Base-by-base conservation (phyloP, 768 basidiomycete genomes). In the Xanthoconium purpureum region DNA sequence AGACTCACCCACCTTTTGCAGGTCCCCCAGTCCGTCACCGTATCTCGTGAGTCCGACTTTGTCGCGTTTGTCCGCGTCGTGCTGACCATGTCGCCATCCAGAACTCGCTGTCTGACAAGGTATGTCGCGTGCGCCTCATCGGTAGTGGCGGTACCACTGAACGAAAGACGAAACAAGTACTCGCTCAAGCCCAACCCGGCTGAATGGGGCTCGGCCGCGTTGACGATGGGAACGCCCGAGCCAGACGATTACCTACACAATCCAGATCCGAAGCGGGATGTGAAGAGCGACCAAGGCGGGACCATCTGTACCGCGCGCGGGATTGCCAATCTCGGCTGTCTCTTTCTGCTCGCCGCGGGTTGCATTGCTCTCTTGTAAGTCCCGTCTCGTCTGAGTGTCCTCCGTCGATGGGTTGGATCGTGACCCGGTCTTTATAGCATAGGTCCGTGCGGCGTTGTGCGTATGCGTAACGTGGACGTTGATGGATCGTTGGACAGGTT, bases 171-270 rank as follows among this genome's bases (percentile, higher is more conserved):
- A 28, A 7, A 2, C 35, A 47, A 80, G 78, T 80, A 70, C 64
- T 63, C 73, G 9, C 65, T 80, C 55, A 61, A 68, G 9, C 63
- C 76, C 5, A 69, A 78, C 54, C 80, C 82, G 20, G 77, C 80
- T 1, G 75, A 75, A 29, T 73, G 80, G 75, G 84, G 83, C 68
- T 72, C 78, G 5, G 64, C 73, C 37, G 74, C 80, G 3, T 65
- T 82, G n/a, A 61, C 63, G 30, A 65, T 79, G 58, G 74, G 75
- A 39, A 64, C 63, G 0, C 75, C 77, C n/a, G 86, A 88, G 52
- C 75, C 79, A 0, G 86, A 88, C 58, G 87, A 88, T 63, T 71
- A 77, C 48, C 75, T 88, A 3, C 87, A 88, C 63, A 83, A 81
- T 60, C 87, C 87, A 0, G 80, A 85, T 67, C 80, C 83, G 5